Conservation (phyloP, 768 basidiomycete species). For the Pulveroboletus frians region DNA sequence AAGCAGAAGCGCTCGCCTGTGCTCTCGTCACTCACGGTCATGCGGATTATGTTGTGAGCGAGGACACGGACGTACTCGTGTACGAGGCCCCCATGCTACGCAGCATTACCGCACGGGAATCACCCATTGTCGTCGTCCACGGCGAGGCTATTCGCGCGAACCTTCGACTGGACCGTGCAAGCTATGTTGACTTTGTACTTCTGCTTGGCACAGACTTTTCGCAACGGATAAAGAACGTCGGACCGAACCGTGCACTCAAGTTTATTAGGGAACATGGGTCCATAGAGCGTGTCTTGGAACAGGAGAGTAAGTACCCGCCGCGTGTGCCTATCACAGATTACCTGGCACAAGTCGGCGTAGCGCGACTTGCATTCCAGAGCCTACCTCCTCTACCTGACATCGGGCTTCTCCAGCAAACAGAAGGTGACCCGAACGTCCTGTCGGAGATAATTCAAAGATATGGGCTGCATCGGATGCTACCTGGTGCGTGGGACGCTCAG, state of each 20-base stretch:
- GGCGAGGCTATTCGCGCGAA: conserved; percentile 56
- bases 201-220: conserved; percentile 91
- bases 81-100: conserved; percentile 81
- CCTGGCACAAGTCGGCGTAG: conserved; percentile 56
- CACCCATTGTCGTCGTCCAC: conserved; percentile 59
- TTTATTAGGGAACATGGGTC: conserved; percentile 65
- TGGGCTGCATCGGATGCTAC: conserved; percentile 40
- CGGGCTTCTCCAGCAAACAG: conserved; percentile 30
- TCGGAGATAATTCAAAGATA: conserved; percentile 45
- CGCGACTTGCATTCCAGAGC: conserved; percentile 59
- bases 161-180: conserved; percentile 50
- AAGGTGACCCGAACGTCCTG: conserved; percentile 41
- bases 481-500: conserved; percentile 40
- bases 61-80: conserved; percentile 84
- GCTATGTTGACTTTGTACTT: conserved; percentile 80
- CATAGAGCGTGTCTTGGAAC: conserved; percentile 65
- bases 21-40: conserved; percentile 66
- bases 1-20: conserved; percentile 84
- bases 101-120: conserved; percentile 57
- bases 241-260: conserved; percentile 71
- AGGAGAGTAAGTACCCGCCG: conserved; percentile 48
- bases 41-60: conserved; percentile 86
- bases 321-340: conserved; percentile 47
- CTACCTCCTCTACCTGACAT: conserved; percentile 57
- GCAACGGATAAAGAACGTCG: conserved; percentile 75